Evolutionary conservation across 2,329 filamentous ascomycete genomes (phyloP), one percentile per base, ranked within the genome.

Genomic region (Chaetomiaceae sp.): DNA sequence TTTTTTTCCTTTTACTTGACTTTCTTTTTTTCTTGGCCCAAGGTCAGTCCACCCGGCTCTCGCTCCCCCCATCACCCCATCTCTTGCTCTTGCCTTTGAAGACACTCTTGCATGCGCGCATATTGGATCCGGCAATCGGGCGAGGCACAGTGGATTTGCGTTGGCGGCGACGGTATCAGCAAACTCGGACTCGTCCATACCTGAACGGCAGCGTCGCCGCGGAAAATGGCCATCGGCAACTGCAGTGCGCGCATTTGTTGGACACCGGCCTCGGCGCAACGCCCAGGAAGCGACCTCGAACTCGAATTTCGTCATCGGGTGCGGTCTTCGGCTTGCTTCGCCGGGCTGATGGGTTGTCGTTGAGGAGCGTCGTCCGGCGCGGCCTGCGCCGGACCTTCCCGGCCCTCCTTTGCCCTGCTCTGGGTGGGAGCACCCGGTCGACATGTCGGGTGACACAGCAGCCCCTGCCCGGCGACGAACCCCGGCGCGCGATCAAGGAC

Each of bases 31-130:
- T 27, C 45, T 49, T 39, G 41, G 13, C 47, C 31, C 31, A 54
- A 58, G 58, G 58, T 60, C 39, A 60, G 58, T 57, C 34, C 30
- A 4, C 30, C 46, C 44, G 31, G 44, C 14, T 42, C 33, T n/a
- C 27, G 12, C 41, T 30, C 17, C 19, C 12, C 21, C 25, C 14
- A 8, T 17, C 35, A 9, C 8, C 46, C 6, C 30, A 14, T 21
- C 31, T 38, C 34, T 8, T 23, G 14, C 25, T 30, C 14, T 41
- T 45, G 21, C 30, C n/a, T 41, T 42, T 19, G 35, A 39, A 30
- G 45, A 48, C 53, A 55, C 53, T 49, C 53, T 55, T 55, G 53
- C 49, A 49, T 50, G 34, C 44, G 20, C 50, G 30, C 55, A 19
- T 45, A 38, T 42, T 38, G 16, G 20, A 1, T 9, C 21, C 14